These are phyloP conservation scores for Taiozyma sp. DNA, from an alignment of 1,139 yeast genomes.

Conservation along the genomic window DNA sequence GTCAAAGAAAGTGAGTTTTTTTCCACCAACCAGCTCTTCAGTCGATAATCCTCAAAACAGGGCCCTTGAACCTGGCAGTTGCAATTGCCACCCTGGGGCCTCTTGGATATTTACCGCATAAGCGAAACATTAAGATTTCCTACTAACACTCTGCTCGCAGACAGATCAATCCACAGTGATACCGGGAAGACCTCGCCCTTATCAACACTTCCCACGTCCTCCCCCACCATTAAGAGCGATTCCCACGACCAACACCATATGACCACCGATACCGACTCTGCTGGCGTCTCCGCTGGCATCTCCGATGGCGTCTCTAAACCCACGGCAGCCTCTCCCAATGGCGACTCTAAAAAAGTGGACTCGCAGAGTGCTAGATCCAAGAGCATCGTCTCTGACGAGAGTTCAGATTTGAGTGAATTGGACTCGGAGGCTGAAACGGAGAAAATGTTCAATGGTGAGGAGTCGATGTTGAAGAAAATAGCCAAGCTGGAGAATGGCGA, in stretches of 20 bases:
- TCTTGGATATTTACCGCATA: background rate
- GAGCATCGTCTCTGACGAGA: constrained; percentile 22
- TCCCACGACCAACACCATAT: constrained; percentile 1
- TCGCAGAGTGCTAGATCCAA: constrained; percentile 4
- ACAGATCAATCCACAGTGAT: constrained; percentile 9
- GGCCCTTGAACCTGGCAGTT: background rate
- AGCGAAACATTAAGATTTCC: background rate
- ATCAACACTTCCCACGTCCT: constrained; percentile 20
- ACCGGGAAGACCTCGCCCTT: constrained; percentile 23
- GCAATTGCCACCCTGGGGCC: background rate
- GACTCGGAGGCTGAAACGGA: constrained; percentile 81
- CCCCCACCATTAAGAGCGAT: constrained; percentile 14
- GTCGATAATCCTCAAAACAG: background rate
- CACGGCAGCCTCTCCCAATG: background rate
- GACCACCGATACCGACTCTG: constrained; percentile 3
- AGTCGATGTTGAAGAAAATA: constrained; percentile 35
- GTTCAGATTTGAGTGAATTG: constrained; percentile 55
- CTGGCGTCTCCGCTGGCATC: background rate
- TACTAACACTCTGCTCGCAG: constrained; percentile 1
- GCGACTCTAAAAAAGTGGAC: background rate
- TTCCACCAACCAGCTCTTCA: background rate
- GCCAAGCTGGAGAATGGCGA: constrained; percentile 18
- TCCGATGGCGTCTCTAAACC: background rate
- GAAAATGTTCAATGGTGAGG: constrained; percentile 49
- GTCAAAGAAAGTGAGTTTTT: constrained; percentile 11